Evolutionary conservation across 768 basidiomycete genomes (phyloP), one percentile per base, ranked within the genome.

Genomic region (Amanita inopinata): DNA sequence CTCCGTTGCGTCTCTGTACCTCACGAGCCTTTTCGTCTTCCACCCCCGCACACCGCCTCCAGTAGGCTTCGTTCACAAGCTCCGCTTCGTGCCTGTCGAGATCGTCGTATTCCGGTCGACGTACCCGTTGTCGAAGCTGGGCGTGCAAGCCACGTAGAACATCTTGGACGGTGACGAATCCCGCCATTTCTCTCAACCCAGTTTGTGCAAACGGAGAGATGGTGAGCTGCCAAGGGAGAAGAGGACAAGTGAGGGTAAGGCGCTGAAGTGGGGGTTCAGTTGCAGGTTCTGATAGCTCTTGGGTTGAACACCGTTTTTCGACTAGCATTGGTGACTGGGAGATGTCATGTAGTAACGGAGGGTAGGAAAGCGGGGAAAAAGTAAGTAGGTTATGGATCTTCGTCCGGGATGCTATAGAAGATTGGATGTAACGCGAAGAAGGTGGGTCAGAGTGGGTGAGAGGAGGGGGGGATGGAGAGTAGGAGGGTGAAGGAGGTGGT

Each of bases 1-100:
- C 61, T 0, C 73, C 75, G 55, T 71, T 72, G 24, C 34, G 23
- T 12, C 48, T 53, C 50, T 65, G 53, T 53, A 75, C 71, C 22
- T 60, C 51, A 14, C 51, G 58, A 14, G 61, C 56, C 1, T 46
- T 55, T 1, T 54, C 47, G 11, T 66, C 60, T 0, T 49, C 38
- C 17, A 70, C 57, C 6, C 61, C 58, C 5, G 50, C 49, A 39
- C 65, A 69, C 4, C 77, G 65, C 3, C 40, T 36, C 36, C 62
- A 69, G 55, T 73, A 80, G 2, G 75, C 74, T 1, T 45, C 52
- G 17, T 70, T 58, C 11, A 79, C 69, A n/a, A n/a, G n/a, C n/a
- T n/a, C n/a, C 10, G 56, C 56, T 7, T 56, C 52, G 17, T 57
- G 60, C 11, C 47, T 43, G 2, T 62, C 59, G n/a, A 56, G 55